Evolutionary conservation across 2,329 filamentous ascomycete genomes (phyloP), one percentile per base, ranked within the genome.

Genomic region (Cryphonectria nitschkei): DNA sequence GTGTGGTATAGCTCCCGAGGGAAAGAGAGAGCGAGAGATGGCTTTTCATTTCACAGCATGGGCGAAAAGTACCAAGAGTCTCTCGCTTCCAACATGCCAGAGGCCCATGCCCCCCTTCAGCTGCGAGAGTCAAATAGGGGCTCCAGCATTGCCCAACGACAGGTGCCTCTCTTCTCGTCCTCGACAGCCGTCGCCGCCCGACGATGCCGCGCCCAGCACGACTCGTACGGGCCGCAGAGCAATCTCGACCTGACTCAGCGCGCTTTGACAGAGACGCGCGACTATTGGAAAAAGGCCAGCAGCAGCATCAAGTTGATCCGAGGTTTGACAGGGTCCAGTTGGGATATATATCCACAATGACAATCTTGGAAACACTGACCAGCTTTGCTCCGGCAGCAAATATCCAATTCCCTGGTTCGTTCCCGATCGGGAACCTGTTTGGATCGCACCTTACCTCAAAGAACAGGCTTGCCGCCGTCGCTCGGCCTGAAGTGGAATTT

Each of bases 401-500:
- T 4, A 29, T 29, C 19, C 29, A 39, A 16, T 29, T 8, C 13
- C 41, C 32, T 29, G 41, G 16, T n/a, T 50, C 22, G 43, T 52
- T 50, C 63, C 63, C 43, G 29, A 50, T 50, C n/a, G n/a, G 63
- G 63, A 19, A 29, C 52, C 65, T 43, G 22, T 11, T 29, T n/a
- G 26, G 34, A 13, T 14, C 26, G 65, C 37, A 34, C 65, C 54
- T 61, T 60, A 26, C 46, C 46, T 34, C 34, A n/a, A 41, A 11
- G 19, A 41, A 67, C 22, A 11, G 39, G 54, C 26, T 11, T 16
- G 26, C 52, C 65, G 37, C 46, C n/a, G 54, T 61, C 56, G 29
- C 26, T 32, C 65, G 54, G 39, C 65, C 65, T 32, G 39, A 67
- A 50, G 54, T 60, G 65, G 65, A 58, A 67, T 61, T 37, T 29